These are phyloP conservation scores for Alectoria sarmentosa DNA, from an alignment of 495 filamentous ascomycete species.

Conservation along the genomic window DNA sequence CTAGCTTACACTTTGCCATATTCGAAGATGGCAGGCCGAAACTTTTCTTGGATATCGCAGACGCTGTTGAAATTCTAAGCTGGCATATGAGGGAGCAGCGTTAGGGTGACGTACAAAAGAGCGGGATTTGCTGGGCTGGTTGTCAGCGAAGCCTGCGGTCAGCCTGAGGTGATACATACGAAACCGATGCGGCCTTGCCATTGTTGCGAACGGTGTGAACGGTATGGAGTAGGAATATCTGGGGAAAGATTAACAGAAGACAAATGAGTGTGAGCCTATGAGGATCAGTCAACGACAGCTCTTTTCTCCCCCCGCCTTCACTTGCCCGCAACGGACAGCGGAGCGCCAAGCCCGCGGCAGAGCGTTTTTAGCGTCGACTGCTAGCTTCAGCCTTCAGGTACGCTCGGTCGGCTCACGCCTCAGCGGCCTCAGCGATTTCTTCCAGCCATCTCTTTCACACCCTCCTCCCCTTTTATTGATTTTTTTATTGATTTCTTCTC, in stretches of 20 bases:
- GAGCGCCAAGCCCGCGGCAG: slow-evolving; percentile 14
- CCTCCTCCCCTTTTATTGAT: background rate
- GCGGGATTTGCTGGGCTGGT: slow-evolving; percentile 53
- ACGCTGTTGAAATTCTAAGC: slow-evolving; percentile 50
- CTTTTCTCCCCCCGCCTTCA: background rate
- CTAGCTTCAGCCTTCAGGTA: slow-evolving; percentile 14
- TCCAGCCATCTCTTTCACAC: slow-evolving; percentile 7
- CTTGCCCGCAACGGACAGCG: slow-evolving; percentile 12
- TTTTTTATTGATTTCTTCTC: background rate
- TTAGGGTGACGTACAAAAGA: slow-evolving; percentile 51
- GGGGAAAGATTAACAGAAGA: background rate
- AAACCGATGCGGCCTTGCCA: slow-evolving; percentile 33
- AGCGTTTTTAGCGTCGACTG: background rate
- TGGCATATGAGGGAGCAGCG: slow-evolving; percentile 2
- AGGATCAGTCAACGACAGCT: background rate
- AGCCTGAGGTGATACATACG: slow-evolving; percentile 29
- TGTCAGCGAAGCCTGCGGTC: background rate
- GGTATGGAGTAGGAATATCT: background rate
- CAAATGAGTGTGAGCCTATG: too few relatives aligned
- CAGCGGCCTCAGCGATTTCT: too few relatives aligned
- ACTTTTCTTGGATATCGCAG: slow-evolving; percentile 95
- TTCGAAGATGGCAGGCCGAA: slow-evolving; percentile 72
- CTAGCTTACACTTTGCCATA: slow-evolving; percentile 64
- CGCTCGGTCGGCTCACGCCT: too few relatives aligned
- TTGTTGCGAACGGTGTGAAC: slow-evolving; percentile 2